These are phyloP conservation scores for Phytopythium cucurbitacearum DNA, from an alignment of 352 stramenopile species.

Conservation along the genomic window DNA sequence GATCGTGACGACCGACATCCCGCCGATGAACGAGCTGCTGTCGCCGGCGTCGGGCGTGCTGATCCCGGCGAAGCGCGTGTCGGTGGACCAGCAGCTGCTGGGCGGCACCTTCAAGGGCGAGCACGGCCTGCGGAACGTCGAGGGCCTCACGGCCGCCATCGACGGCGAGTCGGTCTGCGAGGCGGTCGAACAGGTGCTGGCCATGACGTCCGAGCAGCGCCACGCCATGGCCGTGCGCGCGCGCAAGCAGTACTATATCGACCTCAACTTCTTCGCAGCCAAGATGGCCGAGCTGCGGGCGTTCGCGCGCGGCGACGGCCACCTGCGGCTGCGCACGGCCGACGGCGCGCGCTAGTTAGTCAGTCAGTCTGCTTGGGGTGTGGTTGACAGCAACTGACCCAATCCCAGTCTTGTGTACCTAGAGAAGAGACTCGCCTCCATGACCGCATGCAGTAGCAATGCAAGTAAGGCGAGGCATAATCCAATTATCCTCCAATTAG, in stretches of 20 bases:
- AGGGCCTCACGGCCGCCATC: slow-evolving; percentile 39
- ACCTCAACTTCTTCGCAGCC: slow-evolving; percentile 55
- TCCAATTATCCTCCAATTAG: no score
- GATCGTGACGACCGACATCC: slow-evolving; percentile 47
- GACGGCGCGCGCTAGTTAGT: background rate
- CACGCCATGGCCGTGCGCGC: slow-evolving; percentile 34
- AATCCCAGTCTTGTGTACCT: no score
- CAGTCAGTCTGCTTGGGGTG: no score
- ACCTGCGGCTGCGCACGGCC: slow-evolving; percentile 11
- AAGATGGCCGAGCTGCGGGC: slow-evolving; percentile 54
- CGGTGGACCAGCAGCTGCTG: slow-evolving; percentile 41
- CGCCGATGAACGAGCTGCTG: slow-evolving; percentile 66
- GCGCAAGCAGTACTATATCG: slow-evolving; percentile 55
- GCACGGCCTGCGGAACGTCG: slow-evolving; percentile 39
- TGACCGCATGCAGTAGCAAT: no score
- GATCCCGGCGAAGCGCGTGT: slow-evolving; percentile 21
- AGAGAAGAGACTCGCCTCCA: no score
- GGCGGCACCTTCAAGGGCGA: slow-evolving; percentile 40
- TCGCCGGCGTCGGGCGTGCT: slow-evolving; percentile 38
- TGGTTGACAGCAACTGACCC: no score
- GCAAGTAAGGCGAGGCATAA: no score
- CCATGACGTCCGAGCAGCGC: slow-evolving; percentile 39
- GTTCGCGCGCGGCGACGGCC: slow-evolving; percentile 15
- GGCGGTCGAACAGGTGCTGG: slow-evolving; percentile 45
- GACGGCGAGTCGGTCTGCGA: slow-evolving; percentile 35